Conservation (phyloP, 192 early-diverging fungal genomes). For the Lobulomyces angularis region DNA sequence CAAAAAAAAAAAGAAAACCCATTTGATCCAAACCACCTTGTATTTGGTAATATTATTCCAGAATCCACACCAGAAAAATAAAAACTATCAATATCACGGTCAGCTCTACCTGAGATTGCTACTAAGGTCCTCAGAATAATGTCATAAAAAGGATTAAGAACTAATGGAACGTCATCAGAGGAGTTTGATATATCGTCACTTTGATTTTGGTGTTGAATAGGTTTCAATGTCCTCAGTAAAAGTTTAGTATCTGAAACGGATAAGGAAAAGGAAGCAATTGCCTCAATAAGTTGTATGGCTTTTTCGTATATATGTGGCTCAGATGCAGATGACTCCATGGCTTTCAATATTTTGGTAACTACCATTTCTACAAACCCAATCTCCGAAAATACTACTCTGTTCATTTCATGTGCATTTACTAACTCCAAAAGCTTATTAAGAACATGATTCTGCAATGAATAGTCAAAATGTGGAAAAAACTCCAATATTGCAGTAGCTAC, state of each 20-base stretch:
- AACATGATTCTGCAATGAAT: constrained; percentile 5
- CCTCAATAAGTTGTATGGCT: constrained; percentile 16
- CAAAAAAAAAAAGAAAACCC: constrained; percentile 25
- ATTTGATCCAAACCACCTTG: constrained; percentile 15
- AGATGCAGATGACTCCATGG: constrained; percentile 7
- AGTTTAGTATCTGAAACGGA: constrained; percentile 25
- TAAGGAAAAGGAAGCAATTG: constrained; percentile 20
- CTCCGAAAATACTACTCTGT: constrained; percentile 18
- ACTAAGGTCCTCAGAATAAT: constrained; percentile 18
- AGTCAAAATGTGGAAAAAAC: constrained; percentile 8
- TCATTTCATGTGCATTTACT: constrained; percentile 19
- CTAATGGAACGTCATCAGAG: constrained; percentile 3
- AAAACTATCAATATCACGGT: constrained; percentile 32
- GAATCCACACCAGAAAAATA: constrained; percentile 18
- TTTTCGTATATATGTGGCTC: constrained; percentile 11
- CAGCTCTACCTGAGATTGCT: too few species aligned
- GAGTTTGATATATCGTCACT: constrained; percentile 9
- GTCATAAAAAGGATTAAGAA: constrained; percentile 15
- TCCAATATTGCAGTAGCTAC: constrained; percentile 14
- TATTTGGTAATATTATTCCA: constrained; percentile 16
- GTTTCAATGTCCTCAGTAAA: constrained; percentile 5
- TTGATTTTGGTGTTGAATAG: not conserved
- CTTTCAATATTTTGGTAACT: constrained; percentile 14
- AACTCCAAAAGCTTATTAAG: constrained; percentile 13
- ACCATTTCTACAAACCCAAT: constrained; percentile 9